Evolutionary conservation across 2,329 filamentous ascomycete genomes (phyloP).

Genomic region (Microthyrium microscopicum): DNA sequence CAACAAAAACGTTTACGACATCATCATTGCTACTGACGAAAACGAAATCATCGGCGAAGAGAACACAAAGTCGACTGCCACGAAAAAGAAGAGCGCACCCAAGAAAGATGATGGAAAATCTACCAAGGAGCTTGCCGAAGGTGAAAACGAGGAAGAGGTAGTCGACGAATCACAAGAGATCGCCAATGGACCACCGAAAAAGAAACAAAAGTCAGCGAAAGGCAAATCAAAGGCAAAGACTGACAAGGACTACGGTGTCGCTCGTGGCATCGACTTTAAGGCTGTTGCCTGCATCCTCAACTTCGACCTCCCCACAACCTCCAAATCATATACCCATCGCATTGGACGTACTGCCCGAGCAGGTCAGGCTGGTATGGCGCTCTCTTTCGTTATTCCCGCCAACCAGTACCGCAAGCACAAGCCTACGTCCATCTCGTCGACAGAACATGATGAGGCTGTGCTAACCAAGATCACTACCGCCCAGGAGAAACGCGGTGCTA

Average conservation of each 20-base stretch:
- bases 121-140: slow-evolving; percentile 8
- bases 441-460: slow-evolving; percentile 72
- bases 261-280: slow-evolving; percentile 89
- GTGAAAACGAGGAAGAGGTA: slow-evolving; percentile 14
- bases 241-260: slow-evolving; percentile 87
- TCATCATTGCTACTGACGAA: slow-evolving; percentile 91
- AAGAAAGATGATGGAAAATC: slow-evolving; percentile 8
- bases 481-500: slow-evolving; percentile 61
- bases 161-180: slow-evolving; percentile 23
- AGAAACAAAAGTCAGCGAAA: slow-evolving; percentile 50
- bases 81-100: neutral
- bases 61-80: slow-evolving; percentile 13
- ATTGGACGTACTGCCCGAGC: slow-evolving; percentile 88
- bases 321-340: slow-evolving; percentile 91
- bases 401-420: slow-evolving; percentile 78
- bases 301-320: slow-evolving; percentile 79
- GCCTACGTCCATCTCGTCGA: slow-evolving; percentile 58
- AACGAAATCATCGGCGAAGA: slow-evolving; percentile 55
- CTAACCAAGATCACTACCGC: slow-evolving; percentile 63
- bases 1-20: slow-evolving; percentile 92
- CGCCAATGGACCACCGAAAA: slow-evolving; percentile 24
- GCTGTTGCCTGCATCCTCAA: slow-evolving; percentile 91
- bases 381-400: slow-evolving; percentile 84
- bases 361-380: slow-evolving; percentile 78
- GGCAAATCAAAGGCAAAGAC: slow-evolving; percentile 28